Conservation (phyloP, 345 rosid species). For the Citrus medica region DNA sequence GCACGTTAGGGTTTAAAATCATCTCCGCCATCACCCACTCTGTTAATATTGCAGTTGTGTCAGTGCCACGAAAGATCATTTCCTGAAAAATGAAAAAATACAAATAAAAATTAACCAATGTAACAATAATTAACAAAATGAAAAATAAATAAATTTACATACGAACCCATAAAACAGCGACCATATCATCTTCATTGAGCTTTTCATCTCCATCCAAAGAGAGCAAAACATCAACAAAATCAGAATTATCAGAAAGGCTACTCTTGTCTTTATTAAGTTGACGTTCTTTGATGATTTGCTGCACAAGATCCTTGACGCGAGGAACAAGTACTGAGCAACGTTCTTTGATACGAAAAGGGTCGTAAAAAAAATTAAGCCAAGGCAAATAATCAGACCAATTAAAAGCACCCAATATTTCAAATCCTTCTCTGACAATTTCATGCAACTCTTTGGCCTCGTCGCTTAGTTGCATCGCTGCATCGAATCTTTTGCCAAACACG, state of each 20-base stretch:
- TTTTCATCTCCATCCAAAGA: slow-evolving; percentile 43
- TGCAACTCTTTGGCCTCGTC: slow-evolving; percentile 27
- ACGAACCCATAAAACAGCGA: slow-evolving; percentile 52
- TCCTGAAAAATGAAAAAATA: slow-evolving; percentile 30
- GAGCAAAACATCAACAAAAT: slow-evolving; percentile 52
- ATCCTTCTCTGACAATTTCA: slow-evolving; percentile 50
- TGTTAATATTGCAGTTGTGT: slow-evolving; percentile 45
- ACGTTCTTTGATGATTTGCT: slow-evolving; percentile 37
- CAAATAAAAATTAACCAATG: too few relatives aligned
- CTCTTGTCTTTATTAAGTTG: background rate
- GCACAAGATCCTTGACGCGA: slow-evolving; percentile 39
- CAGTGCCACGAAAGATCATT: slow-evolving; percentile 57
- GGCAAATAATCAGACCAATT: slow-evolving; percentile 62
- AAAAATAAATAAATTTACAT: background rate
- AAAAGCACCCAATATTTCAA: slow-evolving; percentile 53
- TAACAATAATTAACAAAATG: too few relatives aligned
- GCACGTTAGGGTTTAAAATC: slow-evolving; percentile 35
- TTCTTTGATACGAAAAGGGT: slow-evolving; percentile 34
- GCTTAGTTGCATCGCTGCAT: background rate
- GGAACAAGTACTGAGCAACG: slow-evolving; percentile 47
- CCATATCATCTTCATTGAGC: slow-evolving; percentile 41
- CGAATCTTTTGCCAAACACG: slow-evolving; percentile 51
- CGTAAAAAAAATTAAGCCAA: slow-evolving; percentile 41
- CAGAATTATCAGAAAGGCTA: slow-evolving; percentile 17
- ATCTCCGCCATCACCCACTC: slow-evolving; percentile 56